phyloP scores from a whole-genome alignment of 2,329 filamentous ascomycete genomes.

The Microsporum ferrugineum region DNA sequence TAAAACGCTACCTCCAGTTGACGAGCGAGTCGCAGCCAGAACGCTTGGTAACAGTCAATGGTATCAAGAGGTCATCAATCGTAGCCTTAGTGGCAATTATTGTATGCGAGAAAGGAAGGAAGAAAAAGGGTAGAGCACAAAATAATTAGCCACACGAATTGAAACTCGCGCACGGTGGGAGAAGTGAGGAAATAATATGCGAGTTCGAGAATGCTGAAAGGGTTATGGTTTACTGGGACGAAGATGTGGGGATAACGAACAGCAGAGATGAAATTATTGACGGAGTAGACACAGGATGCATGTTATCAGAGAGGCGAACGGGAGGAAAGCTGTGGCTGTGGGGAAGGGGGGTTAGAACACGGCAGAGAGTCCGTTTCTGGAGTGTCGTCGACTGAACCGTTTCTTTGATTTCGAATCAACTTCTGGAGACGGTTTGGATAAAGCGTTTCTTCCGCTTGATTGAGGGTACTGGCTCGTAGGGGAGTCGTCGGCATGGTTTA shows the following conservation, averaged over 20 bases:
- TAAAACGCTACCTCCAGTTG: neutral
- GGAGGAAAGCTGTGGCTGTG: neutral
- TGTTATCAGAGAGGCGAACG: neutral
- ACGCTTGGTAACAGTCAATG: conserved; percentile 6
- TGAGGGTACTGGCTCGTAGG: conserved; percentile 22
- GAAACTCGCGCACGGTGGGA: neutral
- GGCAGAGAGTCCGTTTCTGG: conserved; percentile 83
- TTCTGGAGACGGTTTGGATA: conserved; percentile 29
- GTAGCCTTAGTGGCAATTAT: conserved; percentile 5
- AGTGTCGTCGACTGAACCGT: conserved; percentile 81
- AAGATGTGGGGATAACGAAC: neutral
- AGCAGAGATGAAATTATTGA: neutral
- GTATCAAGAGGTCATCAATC: conserved; percentile 12
- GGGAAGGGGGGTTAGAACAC: conserved; percentile 53
- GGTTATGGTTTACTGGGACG: neutral
- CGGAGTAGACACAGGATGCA: neutral
- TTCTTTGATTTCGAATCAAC: conserved; percentile 46
- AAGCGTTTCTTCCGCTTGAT: conserved; percentile 33
- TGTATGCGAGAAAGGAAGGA: conserved; percentile 10
- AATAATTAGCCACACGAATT: conserved; percentile 20
- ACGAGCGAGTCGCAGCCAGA: conserved; percentile 6
- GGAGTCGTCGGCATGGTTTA: conserved; percentile 32
- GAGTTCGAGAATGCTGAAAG: neutral
- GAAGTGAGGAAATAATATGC: neutral
- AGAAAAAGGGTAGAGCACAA: conserved; percentile 14